Percentiles rank a stretch among this genome's conserved stretches.
These are phyloP conservation scores for Entomophthora muscae DNA, from an alignment of 371 early-diverging fungal species.

Conservation along the genomic window DNA sequence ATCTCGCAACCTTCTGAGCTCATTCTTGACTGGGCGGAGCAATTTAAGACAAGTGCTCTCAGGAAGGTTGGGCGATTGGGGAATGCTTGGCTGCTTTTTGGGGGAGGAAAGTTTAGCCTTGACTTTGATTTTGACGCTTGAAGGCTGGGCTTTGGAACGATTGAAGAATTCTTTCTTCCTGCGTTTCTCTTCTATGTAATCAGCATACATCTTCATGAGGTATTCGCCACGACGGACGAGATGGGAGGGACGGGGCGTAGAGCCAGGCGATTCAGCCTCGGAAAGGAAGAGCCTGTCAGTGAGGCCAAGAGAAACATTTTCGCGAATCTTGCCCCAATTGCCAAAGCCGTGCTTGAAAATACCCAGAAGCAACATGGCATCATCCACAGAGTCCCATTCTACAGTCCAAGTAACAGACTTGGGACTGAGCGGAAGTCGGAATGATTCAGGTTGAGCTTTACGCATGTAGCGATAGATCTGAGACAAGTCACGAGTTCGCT, in stretches of 20 bases:
- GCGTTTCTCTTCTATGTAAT: constrained; percentile 9
- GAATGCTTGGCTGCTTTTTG: not conserved
- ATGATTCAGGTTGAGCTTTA: constrained; percentile 19
- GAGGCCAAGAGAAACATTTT: constrained; percentile 56
- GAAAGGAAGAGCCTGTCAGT: constrained; percentile 40
- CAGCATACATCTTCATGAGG: constrained; percentile 60
- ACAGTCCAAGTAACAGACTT: constrained; percentile 78
- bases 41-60: constrained; percentile 10
- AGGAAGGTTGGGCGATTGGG: not conserved
- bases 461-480: constrained; percentile 15
- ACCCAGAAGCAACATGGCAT: constrained; percentile 89
- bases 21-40: constrained; percentile 12
- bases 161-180: not conserved
- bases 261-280: constrained; percentile 19
- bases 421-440: constrained; percentile 43
- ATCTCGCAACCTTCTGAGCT: constrained; percentile 10
- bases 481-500: constrained; percentile 34
- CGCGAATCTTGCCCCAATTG: constrained; percentile 71
- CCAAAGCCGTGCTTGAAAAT: constrained; percentile 89
- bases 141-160: not conserved
- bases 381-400: constrained; percentile 82
- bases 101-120: not conserved
- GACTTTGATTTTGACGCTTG: not conserved
- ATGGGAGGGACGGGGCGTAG: constrained; percentile 14
- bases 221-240: constrained; percentile 73